phyloP scores from a whole-genome alignment of 345 rosid species.

The Hypericum perforatum region DNA sequence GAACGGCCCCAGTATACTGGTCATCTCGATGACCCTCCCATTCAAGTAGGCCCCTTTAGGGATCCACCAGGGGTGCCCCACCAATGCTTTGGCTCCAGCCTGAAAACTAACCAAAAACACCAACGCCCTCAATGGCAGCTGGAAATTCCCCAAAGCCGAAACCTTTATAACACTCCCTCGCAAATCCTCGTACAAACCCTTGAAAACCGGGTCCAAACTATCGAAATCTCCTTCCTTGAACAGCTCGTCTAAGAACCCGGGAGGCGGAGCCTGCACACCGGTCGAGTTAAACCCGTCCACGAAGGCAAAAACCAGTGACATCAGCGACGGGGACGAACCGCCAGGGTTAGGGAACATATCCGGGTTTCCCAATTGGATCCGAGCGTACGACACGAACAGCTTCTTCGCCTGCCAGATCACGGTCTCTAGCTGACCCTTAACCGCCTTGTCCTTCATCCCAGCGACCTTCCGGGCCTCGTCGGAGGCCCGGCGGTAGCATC shows the following conservation, averaged over 20 bases:
- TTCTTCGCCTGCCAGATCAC: conserved; percentile 56
- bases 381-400: conserved; percentile 57
- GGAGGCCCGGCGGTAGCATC: conserved; percentile 64
- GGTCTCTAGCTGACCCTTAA: conserved; percentile 58
- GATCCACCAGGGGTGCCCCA: conserved; percentile 88
- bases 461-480: conserved; percentile 78
- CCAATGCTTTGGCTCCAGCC: conserved; percentile 67
- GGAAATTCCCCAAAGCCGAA: conserved; percentile 78
- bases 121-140: conserved; percentile 81
- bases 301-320: conserved; percentile 60
- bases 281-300: conserved; percentile 37
- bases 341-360: conserved; percentile 36
- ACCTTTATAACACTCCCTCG: conserved; percentile 70
- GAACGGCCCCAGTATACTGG: conserved; percentile 92
- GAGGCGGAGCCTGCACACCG: conserved; percentile 30
- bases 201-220: conserved; percentile 64
- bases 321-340: conserved; percentile 39
- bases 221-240: conserved; percentile 74
- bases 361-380: conserved; percentile 74
- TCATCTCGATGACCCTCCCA: conserved; percentile 91
- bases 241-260: conserved; percentile 77
- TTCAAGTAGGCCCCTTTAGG: conserved; percentile 78
- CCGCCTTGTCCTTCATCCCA: conserved; percentile 65
- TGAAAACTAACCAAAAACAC: conserved; percentile 62
- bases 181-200: conserved; percentile 79